Evolutionary conservation across 208 protist species (phyloP).

Genomic region (Wallacemonas collosoma): DNA sequence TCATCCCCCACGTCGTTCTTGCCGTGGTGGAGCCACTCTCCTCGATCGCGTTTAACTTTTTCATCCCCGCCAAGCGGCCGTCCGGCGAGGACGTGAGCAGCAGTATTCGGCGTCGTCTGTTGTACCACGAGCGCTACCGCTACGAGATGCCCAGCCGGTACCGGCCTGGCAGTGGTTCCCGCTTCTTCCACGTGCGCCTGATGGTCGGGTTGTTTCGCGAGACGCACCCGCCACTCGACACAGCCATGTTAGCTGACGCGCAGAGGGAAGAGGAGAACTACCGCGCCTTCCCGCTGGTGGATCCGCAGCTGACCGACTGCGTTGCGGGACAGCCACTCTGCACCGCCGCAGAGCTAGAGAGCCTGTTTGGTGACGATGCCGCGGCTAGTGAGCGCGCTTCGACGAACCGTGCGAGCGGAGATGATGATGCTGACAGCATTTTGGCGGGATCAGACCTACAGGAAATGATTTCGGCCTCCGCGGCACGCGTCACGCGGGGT

Average conservation of each 20-base stretch:
- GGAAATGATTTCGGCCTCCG: neutral
- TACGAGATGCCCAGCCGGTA: constrained; percentile 46
- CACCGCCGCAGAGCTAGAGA: neutral
- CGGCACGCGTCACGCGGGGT: neutral
- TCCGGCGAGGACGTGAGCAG: constrained; percentile 33
- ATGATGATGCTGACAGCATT: neutral
- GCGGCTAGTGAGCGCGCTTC: neutral
- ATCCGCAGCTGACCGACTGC: constrained; percentile 22
- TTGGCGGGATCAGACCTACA: neutral
- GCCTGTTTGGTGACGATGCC: neutral
- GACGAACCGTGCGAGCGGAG: too few relatives aligned
- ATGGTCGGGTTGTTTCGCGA: constrained; percentile 58
- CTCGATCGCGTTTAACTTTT: constrained; percentile 68
- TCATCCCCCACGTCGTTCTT: constrained; percentile 61
- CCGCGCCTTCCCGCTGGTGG: constrained; percentile 69
- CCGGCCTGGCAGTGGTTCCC: constrained; percentile 44
- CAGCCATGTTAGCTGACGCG: constrained; percentile 36
- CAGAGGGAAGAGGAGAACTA: constrained; percentile 76
- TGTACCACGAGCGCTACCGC: constrained; percentile 49
- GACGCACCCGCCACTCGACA: constrained; percentile 56
- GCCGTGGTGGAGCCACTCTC: constrained; percentile 68
- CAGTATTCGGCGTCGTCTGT: constrained; percentile 56
- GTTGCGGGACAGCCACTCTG: constrained; percentile 22
- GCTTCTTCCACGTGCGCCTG: constrained; percentile 60
- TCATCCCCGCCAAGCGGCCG: constrained; percentile 36